These are phyloP conservation scores for Xylaria sp. DNA, from an alignment of 2,329 filamentous ascomycete genomes.

Conservation along the genomic window DNA sequence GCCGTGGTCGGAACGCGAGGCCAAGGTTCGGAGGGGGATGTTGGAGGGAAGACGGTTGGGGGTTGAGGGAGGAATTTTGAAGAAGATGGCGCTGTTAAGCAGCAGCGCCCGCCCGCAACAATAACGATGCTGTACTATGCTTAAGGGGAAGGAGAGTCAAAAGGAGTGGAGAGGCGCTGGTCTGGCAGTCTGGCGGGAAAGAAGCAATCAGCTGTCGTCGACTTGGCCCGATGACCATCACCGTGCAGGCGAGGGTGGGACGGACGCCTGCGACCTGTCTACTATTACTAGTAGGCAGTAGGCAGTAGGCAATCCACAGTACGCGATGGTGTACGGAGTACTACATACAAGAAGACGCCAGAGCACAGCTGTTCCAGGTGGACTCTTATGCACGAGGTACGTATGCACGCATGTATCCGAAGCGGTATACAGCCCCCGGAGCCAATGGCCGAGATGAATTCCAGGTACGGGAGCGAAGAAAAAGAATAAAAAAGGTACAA, in stretches of 20 bases:
- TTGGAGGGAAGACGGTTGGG: slow-evolving; percentile 78
- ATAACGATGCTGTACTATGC: slow-evolving; percentile 44
- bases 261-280: slow-evolving; percentile 21
- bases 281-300: too few species aligned
- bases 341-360: slow-evolving; percentile 11
- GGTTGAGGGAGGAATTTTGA: slow-evolving; percentile 86
- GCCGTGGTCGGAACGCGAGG: slow-evolving; percentile 54
- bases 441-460: slow-evolving; percentile 20
- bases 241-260: slow-evolving; percentile 38
- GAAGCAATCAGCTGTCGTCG: slow-evolving; percentile 40
- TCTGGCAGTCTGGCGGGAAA: slow-evolving; percentile 16
- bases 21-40: slow-evolving; percentile 86
- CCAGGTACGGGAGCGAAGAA: slow-evolving; percentile 11
- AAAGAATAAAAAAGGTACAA: background rate
- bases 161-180: slow-evolving; percentile 50
- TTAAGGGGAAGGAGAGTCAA: slow-evolving; percentile 32
- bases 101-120: slow-evolving; percentile 75
- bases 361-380: slow-evolving; percentile 6
- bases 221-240: slow-evolving; percentile 40
- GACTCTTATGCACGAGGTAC: slow-evolving; percentile 21
- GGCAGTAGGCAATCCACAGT: slow-evolving; percentile 19
- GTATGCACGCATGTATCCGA: slow-evolving; percentile 18
- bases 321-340: slow-evolving; percentile 1
- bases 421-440: slow-evolving; percentile 19
- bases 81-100: slow-evolving; percentile 77